Conservation (phyloP, 306 rosid genomes). For the Casuarina cunninghamiana region DNA sequence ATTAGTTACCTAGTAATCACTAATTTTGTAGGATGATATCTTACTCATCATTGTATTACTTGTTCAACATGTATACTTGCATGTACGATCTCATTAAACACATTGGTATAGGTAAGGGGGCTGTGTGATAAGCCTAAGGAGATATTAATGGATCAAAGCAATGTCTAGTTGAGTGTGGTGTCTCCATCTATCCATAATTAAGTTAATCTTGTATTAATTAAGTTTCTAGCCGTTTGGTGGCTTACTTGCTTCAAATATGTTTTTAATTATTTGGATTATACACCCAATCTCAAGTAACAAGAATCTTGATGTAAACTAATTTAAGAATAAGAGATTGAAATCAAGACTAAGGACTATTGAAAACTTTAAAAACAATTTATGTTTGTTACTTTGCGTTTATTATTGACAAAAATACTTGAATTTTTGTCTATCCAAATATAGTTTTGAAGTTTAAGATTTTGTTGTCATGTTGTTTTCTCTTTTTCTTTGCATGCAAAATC, state of each 20-base stretch:
- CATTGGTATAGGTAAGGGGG: constrained; percentile 57
- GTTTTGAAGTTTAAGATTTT: background rate
- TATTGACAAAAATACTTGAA: background rate
- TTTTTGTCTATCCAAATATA: background rate
- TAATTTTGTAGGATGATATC: too few species aligned
- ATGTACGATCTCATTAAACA: too few species aligned
- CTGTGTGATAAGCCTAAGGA: constrained; percentile 93
- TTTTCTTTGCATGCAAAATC: background rate
- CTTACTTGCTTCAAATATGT: background rate
- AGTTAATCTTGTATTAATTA: background rate
- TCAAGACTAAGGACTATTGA: background rate
- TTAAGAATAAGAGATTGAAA: background rate
- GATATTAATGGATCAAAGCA: constrained; percentile 94
- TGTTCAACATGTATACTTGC: too few species aligned
- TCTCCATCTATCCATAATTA: background rate
- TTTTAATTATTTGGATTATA: constrained; percentile 12
- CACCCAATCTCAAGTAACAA: background rate
- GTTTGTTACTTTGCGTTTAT: background rate
- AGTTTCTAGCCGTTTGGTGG: constrained; percentile 1
- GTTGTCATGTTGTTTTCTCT: background rate
- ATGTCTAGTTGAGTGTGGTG: constrained; percentile 60
- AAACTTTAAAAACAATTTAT: background rate
- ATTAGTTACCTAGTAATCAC: too few species aligned
- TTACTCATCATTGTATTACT: too few species aligned
- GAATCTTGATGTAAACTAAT: background rate